Conservation (phyloP, 139 green algal genomes). For the Pseudopediastrum boryanum region DNA sequence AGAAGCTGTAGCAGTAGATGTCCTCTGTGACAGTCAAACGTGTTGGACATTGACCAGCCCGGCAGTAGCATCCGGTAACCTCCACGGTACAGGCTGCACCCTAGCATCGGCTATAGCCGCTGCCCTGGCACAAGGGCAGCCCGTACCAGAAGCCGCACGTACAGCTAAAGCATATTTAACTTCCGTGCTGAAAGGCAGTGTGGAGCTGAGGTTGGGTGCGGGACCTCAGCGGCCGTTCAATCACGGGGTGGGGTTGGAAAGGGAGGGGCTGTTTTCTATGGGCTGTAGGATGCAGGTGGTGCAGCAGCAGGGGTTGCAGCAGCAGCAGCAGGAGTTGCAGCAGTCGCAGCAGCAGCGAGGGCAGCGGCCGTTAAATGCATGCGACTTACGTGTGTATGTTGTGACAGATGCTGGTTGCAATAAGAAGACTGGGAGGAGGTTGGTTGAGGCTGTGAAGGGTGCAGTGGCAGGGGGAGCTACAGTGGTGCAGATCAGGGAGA, state of each 20-base stretch:
- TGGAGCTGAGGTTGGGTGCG: slow-evolving; percentile 60
- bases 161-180: slow-evolving; percentile 76
- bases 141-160: slow-evolving; percentile 58
- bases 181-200: slow-evolving; percentile 60
- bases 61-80: slow-evolving; percentile 76
- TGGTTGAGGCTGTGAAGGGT: slow-evolving; percentile 58
- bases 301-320: slow-evolving; percentile 5
- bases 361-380: not conserved
- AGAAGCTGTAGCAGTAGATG: slow-evolving; percentile 58
- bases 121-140: slow-evolving; percentile 80
- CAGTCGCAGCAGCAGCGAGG: not conserved
- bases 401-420: slow-evolving; percentile 85
- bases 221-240: slow-evolving; percentile 85
- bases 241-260: slow-evolving; percentile 50
- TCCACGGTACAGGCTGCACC: slow-evolving; percentile 95
- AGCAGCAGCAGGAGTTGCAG: not conserved
- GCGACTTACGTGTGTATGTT: slow-evolving; percentile 77
- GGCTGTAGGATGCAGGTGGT: not conserved
- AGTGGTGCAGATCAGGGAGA: slow-evolving; percentile 89
- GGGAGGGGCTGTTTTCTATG: not conserved
- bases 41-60: slow-evolving; percentile 56
- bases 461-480: slow-evolving; percentile 83
- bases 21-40: slow-evolving; percentile 83
- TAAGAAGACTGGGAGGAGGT: slow-evolving; percentile 15
- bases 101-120: slow-evolving; percentile 87